A percentile compares a stretch with the other conserved stretches of the same genome.
phyloP scores from a whole-genome alignment of 2,329 filamentous ascomycete species.

The Stemphylium lycopersici region DNA sequence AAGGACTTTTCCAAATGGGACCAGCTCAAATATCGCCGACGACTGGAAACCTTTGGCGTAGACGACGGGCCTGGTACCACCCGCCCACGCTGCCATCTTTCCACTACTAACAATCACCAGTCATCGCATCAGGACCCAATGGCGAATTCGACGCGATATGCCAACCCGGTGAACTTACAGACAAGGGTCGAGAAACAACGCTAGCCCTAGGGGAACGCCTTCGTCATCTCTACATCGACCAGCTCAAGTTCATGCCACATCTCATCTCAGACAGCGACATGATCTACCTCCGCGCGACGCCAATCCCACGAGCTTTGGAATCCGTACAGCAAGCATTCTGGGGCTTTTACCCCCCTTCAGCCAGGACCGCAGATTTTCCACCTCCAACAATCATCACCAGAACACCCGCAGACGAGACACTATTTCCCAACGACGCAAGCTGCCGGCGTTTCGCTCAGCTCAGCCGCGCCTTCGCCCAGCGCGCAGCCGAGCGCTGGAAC shows the following conservation, averaged over 20 bases:
- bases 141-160: slow-evolving; percentile 79
- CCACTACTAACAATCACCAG: slow-evolving; percentile 24
- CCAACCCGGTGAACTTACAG: slow-evolving; percentile 58
- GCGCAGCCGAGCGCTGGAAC: slow-evolving; percentile 57
- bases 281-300: slow-evolving; percentile 56
- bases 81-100: no score
- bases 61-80: slow-evolving; percentile 60
- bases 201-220: slow-evolving; percentile 56
- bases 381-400: slow-evolving; percentile 54
- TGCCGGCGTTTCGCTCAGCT: slow-evolving; percentile 57
- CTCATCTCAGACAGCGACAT: slow-evolving; percentile 51
- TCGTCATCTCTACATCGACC: slow-evolving; percentile 57
- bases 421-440: slow-evolving; percentile 58
- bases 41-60: slow-evolving; percentile 80
- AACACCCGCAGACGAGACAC: slow-evolving; percentile 55
- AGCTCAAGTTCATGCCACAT: slow-evolving; percentile 56
- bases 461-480: slow-evolving; percentile 55
- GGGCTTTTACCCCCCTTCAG: slow-evolving; percentile 55
- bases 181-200: slow-evolving; percentile 57
- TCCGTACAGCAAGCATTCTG: slow-evolving; percentile 58
- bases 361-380: slow-evolving; percentile 51
- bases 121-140: slow-evolving; percentile 69
- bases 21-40: slow-evolving; percentile 67
- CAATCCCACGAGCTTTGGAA: slow-evolving; percentile 58
- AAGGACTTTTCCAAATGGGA: slow-evolving; percentile 63